Evolutionary conservation across 345 rosid genomes (phyloP), one percentile per base, ranked within the genome.

Genomic region (Tarenaya hassleriana): DNA sequence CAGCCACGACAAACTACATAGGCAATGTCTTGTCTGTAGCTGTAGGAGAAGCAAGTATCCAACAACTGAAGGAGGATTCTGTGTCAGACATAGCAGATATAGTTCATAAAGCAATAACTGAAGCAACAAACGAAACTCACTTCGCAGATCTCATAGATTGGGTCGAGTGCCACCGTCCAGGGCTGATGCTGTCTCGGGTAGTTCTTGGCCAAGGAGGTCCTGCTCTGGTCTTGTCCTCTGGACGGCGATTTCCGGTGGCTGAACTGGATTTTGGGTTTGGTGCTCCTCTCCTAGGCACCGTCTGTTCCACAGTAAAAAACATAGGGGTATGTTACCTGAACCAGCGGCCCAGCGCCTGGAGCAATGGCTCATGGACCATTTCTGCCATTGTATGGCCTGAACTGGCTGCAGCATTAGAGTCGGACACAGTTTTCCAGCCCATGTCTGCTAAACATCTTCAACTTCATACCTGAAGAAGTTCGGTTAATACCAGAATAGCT

Each of bases 101-200:
- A 16, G 86, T 81, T 48, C 94, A 86, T 27, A 69, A 67, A 17
- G 73, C 81, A 3, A 86, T 83, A 56, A 61, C 51, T 0, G 72
- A 78, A 64, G 88, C 74, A 16, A 62, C 86, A 12, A 79, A 73
- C 44, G 61, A 73, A 51, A 73, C 66, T 14, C 94, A 89, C 68
- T 86, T 86, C 77, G 67, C 56, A 70, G 94, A 83, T 68, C 55
- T 89, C 68, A 81, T 89, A 40, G 95, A 86, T 50, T 89, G 97
- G 95, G 69, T 83, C 3, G 86, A 85, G 75, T 74, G 76, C 63
- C 92, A 85, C 55, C 75, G 88, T 62, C 97, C 95, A 34, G 97
- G 92, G 45, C 47, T 83, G 78, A 83, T 89, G 90, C 64, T 89
- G 13, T 69, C 86, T 15, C 74, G 64, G 48, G 61, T 66, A 4